Conservation (phyloP, 768 basidiomycete genomes). For the Pisolithus albus region DNA sequence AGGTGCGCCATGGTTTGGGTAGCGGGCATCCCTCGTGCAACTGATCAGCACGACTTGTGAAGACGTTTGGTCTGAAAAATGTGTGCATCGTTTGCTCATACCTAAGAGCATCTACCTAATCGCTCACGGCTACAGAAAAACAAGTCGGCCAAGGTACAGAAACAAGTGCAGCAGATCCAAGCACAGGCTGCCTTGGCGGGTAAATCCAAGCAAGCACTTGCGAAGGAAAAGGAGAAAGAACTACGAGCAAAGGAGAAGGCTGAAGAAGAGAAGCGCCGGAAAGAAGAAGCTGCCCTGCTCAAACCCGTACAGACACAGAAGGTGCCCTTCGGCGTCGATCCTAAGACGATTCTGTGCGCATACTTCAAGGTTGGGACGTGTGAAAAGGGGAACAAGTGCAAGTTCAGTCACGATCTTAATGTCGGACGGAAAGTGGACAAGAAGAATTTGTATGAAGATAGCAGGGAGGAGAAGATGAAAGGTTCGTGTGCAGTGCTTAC, state of each 20-base stretch:
- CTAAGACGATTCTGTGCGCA: conserved; percentile 87
- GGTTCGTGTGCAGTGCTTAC: conserved; percentile 39
- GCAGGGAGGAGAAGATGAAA: conserved; percentile 67
- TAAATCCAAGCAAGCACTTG: conserved; percentile 72
- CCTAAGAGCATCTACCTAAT: conserved; percentile 4
- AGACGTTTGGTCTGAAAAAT: conserved; percentile 90
- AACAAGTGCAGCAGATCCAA: conserved; percentile 74
- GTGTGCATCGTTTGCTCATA: conserved; percentile 35
- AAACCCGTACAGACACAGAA: conserved; percentile 78
- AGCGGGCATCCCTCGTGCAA: conserved; percentile 14
- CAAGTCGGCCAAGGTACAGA: conserved; percentile 89
- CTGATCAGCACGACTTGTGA: conserved; percentile 23
- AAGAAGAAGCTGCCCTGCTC: conserved; percentile 79
- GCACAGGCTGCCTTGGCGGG: conserved; percentile 67
- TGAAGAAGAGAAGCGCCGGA: conserved; percentile 77
- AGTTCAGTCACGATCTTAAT: conserved; percentile 92
- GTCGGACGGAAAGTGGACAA: conserved; percentile 91
- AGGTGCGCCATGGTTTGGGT: conserved; percentile 40
- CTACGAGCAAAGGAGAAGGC: conserved; percentile 65
- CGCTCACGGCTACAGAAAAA: conserved; percentile 61
- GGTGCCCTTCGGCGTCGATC: conserved; percentile 92
- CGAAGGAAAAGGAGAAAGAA: conserved; percentile 83
- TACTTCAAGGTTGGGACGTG: conserved; percentile 91
- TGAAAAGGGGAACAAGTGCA: conserved; percentile 93
- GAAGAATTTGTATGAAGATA: conserved; percentile 90